Evolutionary conservation across 108 stramenopile genomes (phyloP).

Genomic region (Licmophora abbreviata): DNA sequence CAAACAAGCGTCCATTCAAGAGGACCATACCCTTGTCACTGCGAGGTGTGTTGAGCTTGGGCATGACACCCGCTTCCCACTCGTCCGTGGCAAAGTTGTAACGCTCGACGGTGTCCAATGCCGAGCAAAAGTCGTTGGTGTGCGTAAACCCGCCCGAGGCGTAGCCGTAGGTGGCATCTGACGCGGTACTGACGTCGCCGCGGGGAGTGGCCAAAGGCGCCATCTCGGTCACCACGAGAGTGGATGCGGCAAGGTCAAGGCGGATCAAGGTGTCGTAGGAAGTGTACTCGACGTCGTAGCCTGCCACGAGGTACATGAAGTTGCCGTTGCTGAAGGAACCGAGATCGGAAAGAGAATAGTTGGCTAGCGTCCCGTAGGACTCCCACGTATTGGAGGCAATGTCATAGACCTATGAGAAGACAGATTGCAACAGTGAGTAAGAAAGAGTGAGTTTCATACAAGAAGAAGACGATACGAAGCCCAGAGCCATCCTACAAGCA

Average conservation of each 20-base stretch:
- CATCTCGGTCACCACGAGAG: conserved; percentile 11
- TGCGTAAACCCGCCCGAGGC: conserved; percentile 60
- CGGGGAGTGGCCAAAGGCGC: conserved; percentile 22
- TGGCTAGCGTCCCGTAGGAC: conserved; percentile 23
- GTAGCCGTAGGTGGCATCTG: conserved; percentile 12
- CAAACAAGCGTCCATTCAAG: conserved; percentile 40
- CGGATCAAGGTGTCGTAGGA: conserved; percentile 16
- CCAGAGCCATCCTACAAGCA: neutral
- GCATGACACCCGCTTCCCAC: conserved; percentile 16
- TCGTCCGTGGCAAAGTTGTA: conserved; percentile 21
- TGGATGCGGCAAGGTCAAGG: conserved; percentile 10
- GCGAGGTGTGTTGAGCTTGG: conserved; percentile 28
- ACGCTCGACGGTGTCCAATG: conserved; percentile 33
- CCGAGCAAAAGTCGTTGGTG: conserved; percentile 32
- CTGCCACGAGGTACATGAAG: conserved; percentile 44
- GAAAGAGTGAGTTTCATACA: neutral
- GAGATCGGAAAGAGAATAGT: conserved; percentile 30
- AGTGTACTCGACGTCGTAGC: conserved; percentile 41
- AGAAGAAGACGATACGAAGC: neutral
- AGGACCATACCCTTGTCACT: conserved; percentile 51
- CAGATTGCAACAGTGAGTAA: neutral
- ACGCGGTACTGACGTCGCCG: conserved; percentile 34
- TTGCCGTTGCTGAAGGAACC: conserved; percentile 25
- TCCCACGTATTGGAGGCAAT: conserved; percentile 41
- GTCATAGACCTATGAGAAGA: conserved; percentile 33